Evolutionary conservation across 768 basidiomycete species (phyloP), one percentile per base, ranked within the genome.

Genomic region (Lactarius deliciosus): DNA sequence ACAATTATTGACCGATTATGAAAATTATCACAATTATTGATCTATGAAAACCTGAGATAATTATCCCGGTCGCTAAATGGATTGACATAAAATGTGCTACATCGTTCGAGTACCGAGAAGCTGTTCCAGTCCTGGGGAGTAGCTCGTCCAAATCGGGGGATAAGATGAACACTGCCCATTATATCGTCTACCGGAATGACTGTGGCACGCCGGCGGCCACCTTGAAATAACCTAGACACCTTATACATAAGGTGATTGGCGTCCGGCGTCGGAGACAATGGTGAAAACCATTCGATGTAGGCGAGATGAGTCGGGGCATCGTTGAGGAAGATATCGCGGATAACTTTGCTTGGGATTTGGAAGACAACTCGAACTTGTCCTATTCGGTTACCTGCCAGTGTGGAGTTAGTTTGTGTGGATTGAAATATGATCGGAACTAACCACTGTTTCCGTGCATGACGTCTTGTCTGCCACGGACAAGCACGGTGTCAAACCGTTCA

Each of bases 151-250:
- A 60, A 60, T 25, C 40, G 22, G 9, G 59, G 59, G 22, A 36
- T 20, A 13, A 60, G 40, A 25, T 60, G 59, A 5, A 60, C 41
- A 45, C 59, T 60, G n/a, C 59, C 32, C 2, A 32, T n/a, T 13
- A 60, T 60, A 11, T 4, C 5, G 16, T 60, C 22, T 2, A 60
- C 41, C 3, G 59, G 28, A 40, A 60, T 47, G 20, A 60, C 16
- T 5, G 38, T 16, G 6, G 59, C 59, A 28, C 10, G n/a, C 16
- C 22, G 59, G 6, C 11, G 32, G 18, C 41, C 59, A 47, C 25
- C 22, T 0, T 47, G 7, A 2, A 28, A 16, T 13, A 7, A 20
- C 13, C 59, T 32, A 7, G 20, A 13, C 18, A 60, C 43, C 25
- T 25, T 30, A 40, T 60, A 60, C 38, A 47, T 41, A 25, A n/a